phyloP scores from a whole-genome alignment of 164 flowering plant species.

The Magnolia kwangsiensis region DNA sequence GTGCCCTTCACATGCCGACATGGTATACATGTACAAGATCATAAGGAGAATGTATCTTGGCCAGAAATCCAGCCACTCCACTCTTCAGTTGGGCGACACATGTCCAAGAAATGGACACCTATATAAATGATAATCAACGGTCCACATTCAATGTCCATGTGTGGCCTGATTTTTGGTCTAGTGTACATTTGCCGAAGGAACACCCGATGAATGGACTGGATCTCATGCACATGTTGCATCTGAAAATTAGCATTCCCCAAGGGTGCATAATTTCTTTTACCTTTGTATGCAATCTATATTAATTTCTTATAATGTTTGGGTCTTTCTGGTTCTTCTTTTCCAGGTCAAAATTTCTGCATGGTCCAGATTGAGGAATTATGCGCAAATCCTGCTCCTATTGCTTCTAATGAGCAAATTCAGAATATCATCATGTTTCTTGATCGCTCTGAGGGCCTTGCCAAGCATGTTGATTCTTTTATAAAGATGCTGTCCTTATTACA shows the following conservation, averaged over 20 bases:
- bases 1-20: background rate
- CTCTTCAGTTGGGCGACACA: background rate
- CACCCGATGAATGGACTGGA: background rate
- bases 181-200: background rate
- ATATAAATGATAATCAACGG: background rate
- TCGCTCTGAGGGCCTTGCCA: constrained; percentile 64
- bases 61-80: background rate
- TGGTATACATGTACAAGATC: background rate
- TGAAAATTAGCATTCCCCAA: background rate
- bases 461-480: constrained; percentile 74
- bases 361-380: constrained; percentile 62
- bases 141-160: background rate
- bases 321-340: constrained; percentile 1
- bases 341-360: constrained; percentile 81
- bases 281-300: background rate
- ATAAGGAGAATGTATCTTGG: background rate
- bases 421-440: constrained; percentile 63
- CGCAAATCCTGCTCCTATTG: constrained; percentile 36
- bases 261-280: background rate
- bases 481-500: constrained; percentile 51
- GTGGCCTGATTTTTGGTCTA: background rate
- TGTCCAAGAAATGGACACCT: background rate
- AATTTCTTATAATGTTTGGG: background rate
- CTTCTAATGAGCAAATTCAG: constrained; percentile 67
- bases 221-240: too few relatives aligned